Conservation (phyloP, 176 grass and related monocot genomes). For the Triticum aestivum region IWGSC_CS_RefSeq_v2.1 NC_057800.1:589246113-589246612, state of each 20-base stretch:
- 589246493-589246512: too few relatives aligned
- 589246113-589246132: neutral
- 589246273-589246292: neutral
- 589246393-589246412: neutral
- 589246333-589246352: neutral
- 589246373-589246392: neutral
- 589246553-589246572: neutral
- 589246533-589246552: neutral
- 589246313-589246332: neutral
- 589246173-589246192: slow-evolving; percentile 23
- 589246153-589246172: neutral
- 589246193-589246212: slow-evolving; percentile 22
- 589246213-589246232: neutral
- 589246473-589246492: too few relatives aligned
- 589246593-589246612: neutral
- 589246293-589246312: neutral
- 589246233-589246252: slow-evolving; percentile 8
- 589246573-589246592: neutral
- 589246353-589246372: neutral
- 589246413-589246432: neutral
- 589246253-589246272: neutral
- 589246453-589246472: too few relatives aligned
- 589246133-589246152: slow-evolving; percentile 38
- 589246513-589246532: neutral
- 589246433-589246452: neutral